These are phyloP conservation scores for Actinomortierella wolfii DNA, from an alignment of 371 early-diverging fungal species.

Conservation along the genomic window DNA sequence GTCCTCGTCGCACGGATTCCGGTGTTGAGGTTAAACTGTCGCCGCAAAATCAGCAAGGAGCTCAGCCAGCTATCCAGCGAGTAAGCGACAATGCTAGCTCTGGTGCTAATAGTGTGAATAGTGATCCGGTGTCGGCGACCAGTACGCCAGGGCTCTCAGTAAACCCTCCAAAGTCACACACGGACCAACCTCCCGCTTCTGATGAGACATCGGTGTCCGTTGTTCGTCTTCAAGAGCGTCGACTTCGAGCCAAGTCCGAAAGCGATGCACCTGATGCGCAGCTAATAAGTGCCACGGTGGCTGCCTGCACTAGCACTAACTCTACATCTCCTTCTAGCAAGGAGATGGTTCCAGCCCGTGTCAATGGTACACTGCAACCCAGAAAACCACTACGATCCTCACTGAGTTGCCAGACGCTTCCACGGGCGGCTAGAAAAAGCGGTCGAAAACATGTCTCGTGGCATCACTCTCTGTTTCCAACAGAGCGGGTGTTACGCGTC, in stretches of 20 bases:
- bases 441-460: slow-evolving; percentile 39
- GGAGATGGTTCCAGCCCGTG: not conserved
- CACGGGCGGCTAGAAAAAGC: slow-evolving; percentile 25
- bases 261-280: slow-evolving; percentile 8
- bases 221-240: not conserved
- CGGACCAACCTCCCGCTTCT: too few species aligned
- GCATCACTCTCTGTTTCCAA: slow-evolving; percentile 44
- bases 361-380: too few species aligned
- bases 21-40: slow-evolving; percentile 36
- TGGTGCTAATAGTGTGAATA: not conserved
- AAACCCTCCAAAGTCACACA: too few species aligned
- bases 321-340: not conserved
- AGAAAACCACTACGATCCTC: slow-evolving; percentile 23
- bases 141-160: not conserved
- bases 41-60: slow-evolving; percentile 2
- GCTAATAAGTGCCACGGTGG: not conserved
- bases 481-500: slow-evolving; percentile 26
- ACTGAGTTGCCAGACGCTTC: slow-evolving; percentile 40
- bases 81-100: not conserved
- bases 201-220: not conserved
- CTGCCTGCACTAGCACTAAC: not conserved
- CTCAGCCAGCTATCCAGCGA: slow-evolving; percentile 3
- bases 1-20: slow-evolving; percentile 35
- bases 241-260: slow-evolving; percentile 21
- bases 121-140: not conserved